These are phyloP conservation scores for Hysterium pulicare DNA, from an alignment of 2,329 filamentous ascomycete species.

Conservation along the genomic window DNA sequence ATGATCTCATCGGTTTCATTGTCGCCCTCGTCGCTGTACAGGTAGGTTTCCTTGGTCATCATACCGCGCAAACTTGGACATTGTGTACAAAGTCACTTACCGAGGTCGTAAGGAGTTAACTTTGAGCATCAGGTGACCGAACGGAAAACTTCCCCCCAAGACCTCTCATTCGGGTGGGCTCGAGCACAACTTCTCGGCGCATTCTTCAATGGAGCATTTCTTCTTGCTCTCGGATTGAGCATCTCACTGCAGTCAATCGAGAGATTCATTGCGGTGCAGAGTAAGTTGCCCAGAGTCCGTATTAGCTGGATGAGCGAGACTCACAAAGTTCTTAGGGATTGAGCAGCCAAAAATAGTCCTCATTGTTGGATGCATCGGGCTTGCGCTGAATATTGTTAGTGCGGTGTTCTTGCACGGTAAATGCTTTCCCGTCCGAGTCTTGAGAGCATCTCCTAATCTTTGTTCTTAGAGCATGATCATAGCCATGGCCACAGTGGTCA, in stretches of 20 bases:
- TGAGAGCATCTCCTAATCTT: not conserved
- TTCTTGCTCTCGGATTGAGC: conserved; percentile 68
- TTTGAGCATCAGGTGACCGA: conserved; percentile 48
- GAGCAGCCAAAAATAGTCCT: conserved; percentile 64
- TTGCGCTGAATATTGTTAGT: conserved; percentile 65
- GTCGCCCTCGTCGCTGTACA: too few species aligned
- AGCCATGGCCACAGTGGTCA: conserved; percentile 38
- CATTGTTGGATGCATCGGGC: conserved; percentile 65
- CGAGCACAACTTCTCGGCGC: conserved; percentile 69
- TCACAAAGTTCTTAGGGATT: conserved; percentile 46
- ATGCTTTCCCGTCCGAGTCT: conserved; percentile 1
- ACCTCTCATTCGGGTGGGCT: conserved; percentile 72
- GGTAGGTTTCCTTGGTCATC: too few species aligned
- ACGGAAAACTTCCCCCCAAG: conserved; percentile 53
- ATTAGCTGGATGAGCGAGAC: not conserved
- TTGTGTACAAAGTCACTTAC: too few species aligned
- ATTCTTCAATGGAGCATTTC: conserved; percentile 77
- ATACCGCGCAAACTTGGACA: too few species aligned
- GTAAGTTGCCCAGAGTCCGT: conserved; percentile 43
- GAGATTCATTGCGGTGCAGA: conserved; percentile 58
- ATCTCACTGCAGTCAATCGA: conserved; percentile 72
- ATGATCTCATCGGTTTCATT: too few species aligned
- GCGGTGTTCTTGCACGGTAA: conserved; percentile 63
- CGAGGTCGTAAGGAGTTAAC: too few species aligned
- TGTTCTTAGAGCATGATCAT: conserved; percentile 35